phyloP scores from a whole-genome alignment of 2,329 filamentous ascomycete genomes.

The Sporothrix globosa region DNA sequence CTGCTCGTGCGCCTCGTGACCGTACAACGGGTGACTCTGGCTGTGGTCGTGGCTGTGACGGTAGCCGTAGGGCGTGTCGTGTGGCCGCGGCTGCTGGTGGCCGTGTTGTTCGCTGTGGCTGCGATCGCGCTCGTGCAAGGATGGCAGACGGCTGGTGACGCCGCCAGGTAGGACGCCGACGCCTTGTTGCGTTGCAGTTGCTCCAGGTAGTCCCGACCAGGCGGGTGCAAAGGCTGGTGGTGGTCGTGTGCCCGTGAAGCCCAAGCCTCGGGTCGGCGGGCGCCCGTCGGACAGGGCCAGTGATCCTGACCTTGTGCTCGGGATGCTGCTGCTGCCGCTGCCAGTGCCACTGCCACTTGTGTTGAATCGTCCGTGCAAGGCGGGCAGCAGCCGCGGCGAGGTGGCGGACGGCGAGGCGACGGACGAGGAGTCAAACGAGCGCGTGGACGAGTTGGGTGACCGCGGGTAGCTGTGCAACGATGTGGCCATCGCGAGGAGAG shows the following conservation, averaged over 20 bases:
- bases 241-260: background rate
- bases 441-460: constrained; percentile 63
- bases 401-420: constrained; percentile 65
- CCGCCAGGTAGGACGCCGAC: constrained; percentile 57
- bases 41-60: background rate
- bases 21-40: constrained; percentile 20
- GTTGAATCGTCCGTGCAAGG: constrained; percentile 43
- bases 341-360: constrained; percentile 51
- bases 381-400: constrained; percentile 58
- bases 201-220: constrained; percentile 46
- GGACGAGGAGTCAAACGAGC: constrained; percentile 67
- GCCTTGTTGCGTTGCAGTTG: constrained; percentile 53
- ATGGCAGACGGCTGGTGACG: constrained; percentile 12
- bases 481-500: constrained; percentile 54
- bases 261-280: constrained; percentile 20
- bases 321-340: background rate
- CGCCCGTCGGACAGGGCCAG: constrained; percentile 21
- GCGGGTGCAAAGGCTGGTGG: background rate
- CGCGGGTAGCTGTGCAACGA: constrained; percentile 62
- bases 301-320: constrained; percentile 12
- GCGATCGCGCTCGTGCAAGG: constrained; percentile 27
- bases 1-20: constrained; percentile 36
- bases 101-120: constrained; percentile 27
- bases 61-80: constrained; percentile 35
- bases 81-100: constrained; percentile 38